These are phyloP conservation scores for Camellia lanceoleosa DNA, from an alignment of 148 eudicot genomes.

Conservation along the genomic window DNA sequence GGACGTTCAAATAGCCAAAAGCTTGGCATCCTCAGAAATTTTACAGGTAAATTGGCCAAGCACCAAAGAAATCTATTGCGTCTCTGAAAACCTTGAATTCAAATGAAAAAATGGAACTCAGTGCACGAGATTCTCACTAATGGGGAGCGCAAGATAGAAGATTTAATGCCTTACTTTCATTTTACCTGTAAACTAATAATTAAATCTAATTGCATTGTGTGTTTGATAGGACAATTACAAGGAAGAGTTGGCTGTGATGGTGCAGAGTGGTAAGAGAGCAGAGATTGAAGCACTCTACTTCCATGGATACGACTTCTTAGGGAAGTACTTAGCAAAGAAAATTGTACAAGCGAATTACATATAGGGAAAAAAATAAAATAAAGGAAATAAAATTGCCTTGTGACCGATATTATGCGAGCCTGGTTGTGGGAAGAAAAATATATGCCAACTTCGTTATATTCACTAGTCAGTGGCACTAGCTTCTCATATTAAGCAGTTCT, in stretches of 20 bases:
- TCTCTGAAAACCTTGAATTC: neutral
- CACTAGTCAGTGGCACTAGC: no score
- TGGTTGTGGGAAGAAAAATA: no score
- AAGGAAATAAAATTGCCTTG: no score
- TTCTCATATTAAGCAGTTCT: no score
- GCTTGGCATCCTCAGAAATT: slow-evolving; percentile 66
- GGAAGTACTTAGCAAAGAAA: slow-evolving; percentile 73
- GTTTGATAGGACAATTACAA: slow-evolving; percentile 64
- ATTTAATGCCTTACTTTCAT: neutral
- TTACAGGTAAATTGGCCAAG: slow-evolving; percentile 46
- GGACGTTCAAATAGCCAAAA: slow-evolving; percentile 84
- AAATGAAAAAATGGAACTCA: neutral
- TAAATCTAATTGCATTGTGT: neutral
- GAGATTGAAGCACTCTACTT: slow-evolving; percentile 91
- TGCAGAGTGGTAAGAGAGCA: slow-evolving; percentile 70
- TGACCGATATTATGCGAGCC: no score
- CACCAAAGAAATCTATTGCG: neutral
- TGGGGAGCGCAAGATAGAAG: neutral
- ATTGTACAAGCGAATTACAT: slow-evolving; percentile 79
- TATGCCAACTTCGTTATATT: no score
- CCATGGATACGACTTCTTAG: slow-evolving; percentile 78
- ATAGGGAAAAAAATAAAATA: slow-evolving; percentile 14
- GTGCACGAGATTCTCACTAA: no score
- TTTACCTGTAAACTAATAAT: neutral
- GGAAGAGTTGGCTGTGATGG: slow-evolving; percentile 79